These are phyloP conservation scores for Brassica juncea DNA, from an alignment of 345 rosid genomes.

Conservation along the genomic window DNA sequence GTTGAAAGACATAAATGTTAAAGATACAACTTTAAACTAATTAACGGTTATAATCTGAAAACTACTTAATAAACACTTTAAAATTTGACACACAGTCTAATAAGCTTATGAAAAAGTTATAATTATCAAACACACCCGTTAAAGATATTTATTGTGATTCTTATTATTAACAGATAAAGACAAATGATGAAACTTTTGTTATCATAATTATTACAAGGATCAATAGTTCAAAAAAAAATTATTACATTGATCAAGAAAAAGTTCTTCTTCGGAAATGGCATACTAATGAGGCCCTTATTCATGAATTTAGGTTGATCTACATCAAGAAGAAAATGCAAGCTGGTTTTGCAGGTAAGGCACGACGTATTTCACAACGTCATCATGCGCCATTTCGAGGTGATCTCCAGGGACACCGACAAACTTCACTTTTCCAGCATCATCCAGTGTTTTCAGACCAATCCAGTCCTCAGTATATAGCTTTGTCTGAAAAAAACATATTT, in stretches of 20 bases:
- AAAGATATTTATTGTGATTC: too few relatives aligned
- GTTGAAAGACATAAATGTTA: not conserved
- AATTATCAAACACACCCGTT: too few relatives aligned
- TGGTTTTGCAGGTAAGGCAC: slow-evolving; percentile 57
- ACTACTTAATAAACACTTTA: not conserved
- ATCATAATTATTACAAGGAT: not conserved
- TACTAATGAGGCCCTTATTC: too few relatives aligned
- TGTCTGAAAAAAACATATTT: slow-evolving; percentile 50
- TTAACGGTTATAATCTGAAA: not conserved
- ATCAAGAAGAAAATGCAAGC: slow-evolving; percentile 4
- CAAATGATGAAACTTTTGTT: not conserved
- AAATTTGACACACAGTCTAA: not conserved
- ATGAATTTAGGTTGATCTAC: not conserved
- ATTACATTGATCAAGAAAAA: not conserved
- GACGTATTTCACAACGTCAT: slow-evolving; percentile 57
- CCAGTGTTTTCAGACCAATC: slow-evolving; percentile 74
- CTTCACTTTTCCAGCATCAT: slow-evolving; percentile 71
- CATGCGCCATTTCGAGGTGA: slow-evolving; percentile 62
- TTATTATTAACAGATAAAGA: too few relatives aligned
- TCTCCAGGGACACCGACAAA: slow-evolving; percentile 68
- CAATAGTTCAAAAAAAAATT: not conserved
- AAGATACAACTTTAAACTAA: not conserved
- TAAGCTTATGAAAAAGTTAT: not conserved
- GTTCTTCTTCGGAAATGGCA: too few relatives aligned
- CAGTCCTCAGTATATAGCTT: slow-evolving; percentile 81